Base-by-base conservation (phyloP, 768 basidiomycete genomes). In the Auricularia sp. region DNA sequence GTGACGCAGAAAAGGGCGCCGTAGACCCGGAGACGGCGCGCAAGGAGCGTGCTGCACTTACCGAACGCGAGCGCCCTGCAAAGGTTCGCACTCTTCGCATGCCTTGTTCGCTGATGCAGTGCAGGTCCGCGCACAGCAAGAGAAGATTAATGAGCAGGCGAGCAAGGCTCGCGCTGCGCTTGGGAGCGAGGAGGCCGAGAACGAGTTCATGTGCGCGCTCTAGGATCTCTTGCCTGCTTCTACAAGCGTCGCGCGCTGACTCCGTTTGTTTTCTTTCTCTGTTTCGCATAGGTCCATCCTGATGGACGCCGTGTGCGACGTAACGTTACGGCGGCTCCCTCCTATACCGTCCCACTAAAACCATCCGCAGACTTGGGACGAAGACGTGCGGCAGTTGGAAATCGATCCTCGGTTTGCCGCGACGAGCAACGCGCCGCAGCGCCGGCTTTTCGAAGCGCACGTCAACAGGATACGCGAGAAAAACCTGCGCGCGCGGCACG, bases 291-390 rank as follows among this genome's bases (percentile, higher is more conserved):
- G 91, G 70, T 88, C 84, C 47, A 78, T 99, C 72, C 76, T 98
- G 43, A 88, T 88, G 8, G 95, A 99, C 70, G 91, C 91, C 18
- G 84, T 99, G 44, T 84, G 93, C 61, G 95, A 98, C 74, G 90
- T 91, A 76, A 86, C 88, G 83, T 95, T 95, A 89, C 75, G 84
- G 71, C 66, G 33, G 62, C 69, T 62, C 39, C 66, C 21, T 66
- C 35, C 33, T 53, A 59, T 74, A 65, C 65, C 73, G 73, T 68
- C 67, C 23, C 62, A 64, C 78, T 86, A 64, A 88, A 68, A 33
- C 3, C 23, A 62, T 6, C 35, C 64, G 2, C 56, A 65, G 6
- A 84, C 83, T 36, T 98, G 93, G 91, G 85, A 90, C 23, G 75
- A 78, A 3, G 83, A 81, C 11, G 76, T 86, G 6, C 81, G 84